Evolutionary conservation across 768 basidiomycete species (phyloP).

Genomic region (Pisolithus microcarpus): DNA sequence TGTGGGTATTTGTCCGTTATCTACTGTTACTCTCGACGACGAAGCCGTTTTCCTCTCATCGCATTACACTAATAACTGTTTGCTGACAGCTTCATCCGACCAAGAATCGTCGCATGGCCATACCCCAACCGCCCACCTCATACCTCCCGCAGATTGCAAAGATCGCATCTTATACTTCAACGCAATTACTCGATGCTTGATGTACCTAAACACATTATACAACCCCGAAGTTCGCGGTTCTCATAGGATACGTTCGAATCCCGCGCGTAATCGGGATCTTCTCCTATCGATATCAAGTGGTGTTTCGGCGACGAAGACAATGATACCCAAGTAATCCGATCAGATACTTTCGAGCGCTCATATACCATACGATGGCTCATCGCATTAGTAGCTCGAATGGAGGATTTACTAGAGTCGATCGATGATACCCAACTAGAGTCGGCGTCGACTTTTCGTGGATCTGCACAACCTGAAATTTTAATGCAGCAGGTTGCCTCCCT

Average conservation of each 20-base stretch:
- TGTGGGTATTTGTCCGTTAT: neutral
- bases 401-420: neutral
- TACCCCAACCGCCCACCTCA: constrained; percentile 38
- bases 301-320: neutral
- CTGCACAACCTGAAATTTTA: constrained; percentile 28
- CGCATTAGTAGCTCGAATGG: constrained; percentile 43
- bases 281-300: neutral
- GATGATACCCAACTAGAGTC: neutral
- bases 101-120: neutral
- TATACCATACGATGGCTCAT: constrained; percentile 73
- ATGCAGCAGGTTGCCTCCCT: constrained; percentile 52
- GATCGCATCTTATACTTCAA: constrained; percentile 30
- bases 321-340: constrained; percentile 30
- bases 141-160: constrained; percentile 47
- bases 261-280: neutral
- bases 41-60: too few relatives aligned
- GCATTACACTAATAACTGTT: too few relatives aligned
- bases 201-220: constrained; percentile 49
- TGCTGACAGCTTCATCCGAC: neutral
- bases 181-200: constrained; percentile 39
- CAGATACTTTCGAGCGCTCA: constrained; percentile 62
- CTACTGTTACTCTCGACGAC: too few relatives aligned
- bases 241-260: constrained; percentile 28
- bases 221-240: constrained; percentile 58
- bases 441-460: neutral